phyloP scores from a whole-genome alignment of 164 flowering plant species.

The Akebia trifoliata region DNA sequence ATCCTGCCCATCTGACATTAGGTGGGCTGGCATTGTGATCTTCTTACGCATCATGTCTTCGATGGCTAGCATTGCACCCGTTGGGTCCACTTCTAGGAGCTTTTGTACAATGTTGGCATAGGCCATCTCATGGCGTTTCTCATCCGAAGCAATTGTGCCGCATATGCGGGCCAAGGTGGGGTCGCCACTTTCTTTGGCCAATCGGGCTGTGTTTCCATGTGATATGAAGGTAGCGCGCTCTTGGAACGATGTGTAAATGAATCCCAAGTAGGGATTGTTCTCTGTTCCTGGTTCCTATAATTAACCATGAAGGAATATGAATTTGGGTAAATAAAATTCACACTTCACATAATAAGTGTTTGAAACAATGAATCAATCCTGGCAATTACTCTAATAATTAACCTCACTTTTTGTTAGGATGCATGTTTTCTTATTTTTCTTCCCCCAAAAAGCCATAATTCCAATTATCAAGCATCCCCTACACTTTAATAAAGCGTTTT shows the following conservation, averaged over 20 bases:
- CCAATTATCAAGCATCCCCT: too few relatives aligned
- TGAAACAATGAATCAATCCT: too few relatives aligned
- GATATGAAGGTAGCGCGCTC: constrained; percentile 52
- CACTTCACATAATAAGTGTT: too few relatives aligned
- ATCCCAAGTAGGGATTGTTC: constrained; percentile 52
- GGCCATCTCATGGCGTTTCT: constrained; percentile 50
- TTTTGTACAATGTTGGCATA: constrained; percentile 41
- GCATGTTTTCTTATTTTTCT: too few relatives aligned
- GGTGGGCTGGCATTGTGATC: constrained; percentile 57
- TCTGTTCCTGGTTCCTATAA: constrained; percentile 48
- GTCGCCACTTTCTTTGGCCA: constrained; percentile 46
- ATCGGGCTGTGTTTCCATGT: constrained; percentile 55
- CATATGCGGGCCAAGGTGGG: constrained; percentile 42
- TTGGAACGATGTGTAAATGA: constrained; percentile 53
- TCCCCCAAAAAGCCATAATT: too few relatives aligned
- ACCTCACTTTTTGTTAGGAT: too few relatives aligned
- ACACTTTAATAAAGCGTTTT: too few relatives aligned
- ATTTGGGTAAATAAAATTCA: too few relatives aligned
- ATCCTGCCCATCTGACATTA: constrained; percentile 48
- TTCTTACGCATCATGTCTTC: constrained; percentile 46
- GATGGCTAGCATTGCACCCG: constrained; percentile 35
- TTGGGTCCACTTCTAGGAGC: constrained; percentile 47
- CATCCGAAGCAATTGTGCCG: constrained; percentile 51
- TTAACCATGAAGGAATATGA: not conserved
- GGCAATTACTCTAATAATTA: too few relatives aligned